phyloP scores from a whole-genome alignment of 2,329 filamentous ascomycete species.

The Chaetoscypha palmicola region DNA sequence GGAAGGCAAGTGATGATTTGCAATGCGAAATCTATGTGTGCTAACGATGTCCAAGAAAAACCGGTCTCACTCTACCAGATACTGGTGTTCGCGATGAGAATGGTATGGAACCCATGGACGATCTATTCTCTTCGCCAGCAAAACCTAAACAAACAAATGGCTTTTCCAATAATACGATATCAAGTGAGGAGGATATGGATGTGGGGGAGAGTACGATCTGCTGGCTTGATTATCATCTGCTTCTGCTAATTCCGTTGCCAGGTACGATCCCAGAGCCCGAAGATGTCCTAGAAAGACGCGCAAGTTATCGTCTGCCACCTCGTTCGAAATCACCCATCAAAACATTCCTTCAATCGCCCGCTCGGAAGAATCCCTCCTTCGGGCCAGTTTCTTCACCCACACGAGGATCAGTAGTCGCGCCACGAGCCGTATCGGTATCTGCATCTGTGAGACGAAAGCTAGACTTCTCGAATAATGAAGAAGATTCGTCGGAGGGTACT shows the following conservation, averaged over 20 bases:
- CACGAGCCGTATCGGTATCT: slow-evolving; percentile 19
- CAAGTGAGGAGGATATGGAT: slow-evolving; percentile 54
- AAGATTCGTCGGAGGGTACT: slow-evolving; percentile 9
- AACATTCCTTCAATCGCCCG: slow-evolving; percentile 30
- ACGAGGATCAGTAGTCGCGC: slow-evolving; percentile 23
- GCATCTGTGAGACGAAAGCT: slow-evolving; percentile 27
- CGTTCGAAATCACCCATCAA: slow-evolving; percentile 32
- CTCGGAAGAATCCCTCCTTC: slow-evolving; percentile 29
- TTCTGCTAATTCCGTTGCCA: slow-evolving; percentile 22
- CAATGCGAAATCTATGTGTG: slow-evolving; percentile 7
- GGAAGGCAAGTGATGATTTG: slow-evolving; percentile 37
- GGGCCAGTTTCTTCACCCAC: slow-evolving; percentile 28
- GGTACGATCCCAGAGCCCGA: slow-evolving; percentile 44
- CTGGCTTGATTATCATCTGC: no score
- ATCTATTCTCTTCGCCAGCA: slow-evolving; percentile 81
- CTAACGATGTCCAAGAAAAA: slow-evolving; percentile 58
- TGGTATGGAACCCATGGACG: slow-evolving; percentile 82
- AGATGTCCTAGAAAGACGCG: slow-evolving; percentile 33
- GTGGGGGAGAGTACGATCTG: slow-evolving; percentile 56
- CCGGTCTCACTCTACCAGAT: slow-evolving; percentile 74
- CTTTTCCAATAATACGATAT: slow-evolving; percentile 37
- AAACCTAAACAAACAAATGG: slow-evolving; percentile 36
- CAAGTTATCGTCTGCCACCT: slow-evolving; percentile 26
- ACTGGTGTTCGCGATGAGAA: slow-evolving; percentile 78
- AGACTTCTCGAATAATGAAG: slow-evolving; percentile 27